Conservation (phyloP, 176 grass and related monocot species). For the Canna indica region DNA sequence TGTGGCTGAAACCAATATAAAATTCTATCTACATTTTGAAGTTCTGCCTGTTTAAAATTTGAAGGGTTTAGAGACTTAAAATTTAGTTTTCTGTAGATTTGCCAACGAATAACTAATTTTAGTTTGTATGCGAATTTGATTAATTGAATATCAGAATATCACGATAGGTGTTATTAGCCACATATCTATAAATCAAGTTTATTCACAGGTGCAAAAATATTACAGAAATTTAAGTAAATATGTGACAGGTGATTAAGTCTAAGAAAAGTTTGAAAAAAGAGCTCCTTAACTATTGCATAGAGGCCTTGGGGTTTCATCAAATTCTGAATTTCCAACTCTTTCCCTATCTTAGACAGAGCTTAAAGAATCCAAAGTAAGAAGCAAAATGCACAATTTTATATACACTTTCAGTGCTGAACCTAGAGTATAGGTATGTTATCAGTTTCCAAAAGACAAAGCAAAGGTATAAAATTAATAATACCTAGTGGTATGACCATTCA, state of each 20-base stretch:
- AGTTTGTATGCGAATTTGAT: not conserved
- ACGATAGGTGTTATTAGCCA: too few relatives aligned
- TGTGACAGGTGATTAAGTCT: not conserved
- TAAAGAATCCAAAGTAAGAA: not conserved
- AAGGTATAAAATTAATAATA: too few relatives aligned
- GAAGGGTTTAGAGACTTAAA: not conserved
- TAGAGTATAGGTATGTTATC: not conserved
- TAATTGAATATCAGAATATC: too few relatives aligned
- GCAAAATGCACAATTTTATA: too few relatives aligned
- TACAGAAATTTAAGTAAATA: not conserved
- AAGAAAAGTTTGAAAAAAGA: not conserved
- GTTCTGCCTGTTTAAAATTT: not conserved
- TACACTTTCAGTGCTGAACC: not conserved
- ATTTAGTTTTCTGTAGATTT: not conserved
- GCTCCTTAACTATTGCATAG: not conserved
- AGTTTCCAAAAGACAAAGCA: too few relatives aligned
- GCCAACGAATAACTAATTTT: not conserved
- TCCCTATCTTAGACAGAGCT: not conserved
- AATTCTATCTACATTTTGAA: too few relatives aligned
- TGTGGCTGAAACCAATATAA: not conserved
- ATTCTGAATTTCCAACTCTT: not conserved
- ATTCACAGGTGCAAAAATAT: not conserved
- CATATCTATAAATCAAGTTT: too few relatives aligned
- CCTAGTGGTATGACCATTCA: not conserved
- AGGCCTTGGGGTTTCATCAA: not conserved